Evolutionary conservation across 1,284 basidiomycete species (phyloP), one percentile per base, ranked within the genome.

Genomic region (Moesziomyces antarcticus): DNA sequence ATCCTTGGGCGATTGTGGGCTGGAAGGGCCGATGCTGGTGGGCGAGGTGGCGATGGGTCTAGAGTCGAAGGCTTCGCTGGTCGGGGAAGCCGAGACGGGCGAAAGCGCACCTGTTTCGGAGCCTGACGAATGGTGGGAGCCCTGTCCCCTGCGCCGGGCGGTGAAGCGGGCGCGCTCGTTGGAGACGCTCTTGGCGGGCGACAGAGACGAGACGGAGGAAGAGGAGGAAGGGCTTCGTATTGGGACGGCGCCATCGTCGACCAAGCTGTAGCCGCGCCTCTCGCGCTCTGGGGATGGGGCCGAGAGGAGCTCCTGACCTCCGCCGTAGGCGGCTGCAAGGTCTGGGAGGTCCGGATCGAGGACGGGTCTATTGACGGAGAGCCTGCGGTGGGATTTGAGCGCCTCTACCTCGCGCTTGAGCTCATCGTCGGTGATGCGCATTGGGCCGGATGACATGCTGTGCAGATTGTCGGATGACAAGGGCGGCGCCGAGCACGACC

Each of bases 321-420:
- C 78, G 30, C 73, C 71, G 33, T 69, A 64, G 40, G 73, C 46
- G 16, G 76, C 75, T 47, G 78, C 78, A 10, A 81, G 52, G 27
- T 81, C 78, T 7, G 82, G 81, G 21, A 83, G 75, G 56, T 83
- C 82, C 0, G 81, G 81, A 53, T 83, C 82, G 42, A 82, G 61
- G n/a, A 80, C 56, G 24, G 77, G 74, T 25, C 78, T 65, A 27
- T 82, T 80, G 53, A 80, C 78, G 1, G 81, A 82, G 22, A 75
- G 72, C 30, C 82, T 65, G 41, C 82, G 73, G 60, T 80, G 80
- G 13, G 78, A 75, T 40, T 81, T 81, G 57, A 83, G 79, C 46
- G 77, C 80, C 52, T 81, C 80, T 10, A 83, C 81, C 54, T 83
- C 82, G 41, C 81, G 73, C 24, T 77, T 67, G 25, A 83, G 68